phyloP scores from a whole-genome alignment of 2,329 filamentous ascomycete genomes.

The Teratosphaeria epicoccoides region DNA sequence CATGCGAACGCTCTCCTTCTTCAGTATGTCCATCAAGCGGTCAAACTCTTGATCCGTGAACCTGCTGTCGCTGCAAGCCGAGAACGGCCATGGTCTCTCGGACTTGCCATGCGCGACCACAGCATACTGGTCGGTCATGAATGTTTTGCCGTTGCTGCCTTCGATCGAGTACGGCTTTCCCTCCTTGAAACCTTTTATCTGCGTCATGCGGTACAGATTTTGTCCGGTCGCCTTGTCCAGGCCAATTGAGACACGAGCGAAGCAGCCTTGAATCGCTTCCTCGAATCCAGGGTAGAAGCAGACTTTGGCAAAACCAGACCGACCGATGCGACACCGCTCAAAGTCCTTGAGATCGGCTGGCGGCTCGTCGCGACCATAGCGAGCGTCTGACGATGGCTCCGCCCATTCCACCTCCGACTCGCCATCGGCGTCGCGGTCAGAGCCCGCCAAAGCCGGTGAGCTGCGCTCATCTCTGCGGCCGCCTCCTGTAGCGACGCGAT shows the following conservation, averaged over 20 bases:
- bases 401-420: conserved; percentile 76
- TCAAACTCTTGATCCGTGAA: conserved; percentile 74
- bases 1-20: conserved; percentile 59
- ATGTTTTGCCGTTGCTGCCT: conserved; percentile 57
- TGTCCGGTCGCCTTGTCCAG: conserved; percentile 57
- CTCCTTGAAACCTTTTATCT: conserved; percentile 73
- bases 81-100: conserved; percentile 78
- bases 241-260: conserved; percentile 73
- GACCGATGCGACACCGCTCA: conserved; percentile 71
- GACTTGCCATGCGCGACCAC: conserved; percentile 72
- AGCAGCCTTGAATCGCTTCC: conserved; percentile 69
- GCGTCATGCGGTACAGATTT: conserved; percentile 75
- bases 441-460: conserved; percentile 31
- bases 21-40: conserved; percentile 65
- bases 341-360: conserved; percentile 69
- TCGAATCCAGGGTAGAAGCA: conserved; percentile 93
- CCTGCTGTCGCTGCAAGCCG: conserved; percentile 72
- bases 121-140: conserved; percentile 79
- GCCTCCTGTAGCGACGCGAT: conserved; percentile 23
- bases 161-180: conserved; percentile 78
- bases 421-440: conserved; percentile 50
- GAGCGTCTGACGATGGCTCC: conserved; percentile 32
- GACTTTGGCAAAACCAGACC: conserved; percentile 76
- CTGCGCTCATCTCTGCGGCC: conserved; percentile 36
- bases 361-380: conserved; percentile 48